Percentiles rank a stretch among this genome's conserved stretches.
phyloP scores from a whole-genome alignment of 768 basidiomycete genomes.

The Daedalea quercina region DNA sequence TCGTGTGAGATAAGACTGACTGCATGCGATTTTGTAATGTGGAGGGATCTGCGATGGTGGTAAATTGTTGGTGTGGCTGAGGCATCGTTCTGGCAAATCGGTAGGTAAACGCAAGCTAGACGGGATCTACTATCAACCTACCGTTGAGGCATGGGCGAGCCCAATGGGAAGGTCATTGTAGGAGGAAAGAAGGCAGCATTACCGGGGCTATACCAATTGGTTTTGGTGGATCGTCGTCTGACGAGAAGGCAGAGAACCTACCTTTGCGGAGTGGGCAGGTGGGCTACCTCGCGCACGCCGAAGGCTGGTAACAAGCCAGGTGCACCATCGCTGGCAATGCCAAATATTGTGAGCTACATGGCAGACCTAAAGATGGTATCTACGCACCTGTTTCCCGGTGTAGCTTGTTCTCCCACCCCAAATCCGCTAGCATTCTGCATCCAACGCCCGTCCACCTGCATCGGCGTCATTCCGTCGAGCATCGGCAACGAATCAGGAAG shows the following conservation, averaged over 20 bases:
- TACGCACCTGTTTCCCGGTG: slow-evolving; percentile 1
- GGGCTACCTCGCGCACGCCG: slow-evolving; percentile 11
- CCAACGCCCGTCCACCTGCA: not conserved
- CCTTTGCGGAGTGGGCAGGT: slow-evolving; percentile 30
- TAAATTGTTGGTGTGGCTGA: not conserved
- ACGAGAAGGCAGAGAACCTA: slow-evolving; percentile 11
- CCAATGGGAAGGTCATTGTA: not conserved
- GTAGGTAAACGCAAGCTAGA: not conserved
- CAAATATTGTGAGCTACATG: not conserved
- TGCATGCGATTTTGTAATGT: not conserved
- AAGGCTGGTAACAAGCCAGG: slow-evolving; percentile 7
- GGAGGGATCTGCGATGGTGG: not conserved
- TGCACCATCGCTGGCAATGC: not conserved
- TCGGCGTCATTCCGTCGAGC: not conserved
- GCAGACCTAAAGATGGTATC: not conserved
- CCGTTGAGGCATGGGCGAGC: not conserved
- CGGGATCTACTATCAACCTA: not conserved
- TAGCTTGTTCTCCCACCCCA: not conserved
- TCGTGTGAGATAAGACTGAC: not conserved
- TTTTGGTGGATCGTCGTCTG: not conserved
- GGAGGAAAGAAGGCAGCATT: not conserved
- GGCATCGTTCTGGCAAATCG: not conserved
- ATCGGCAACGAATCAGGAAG: not conserved
- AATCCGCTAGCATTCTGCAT: not conserved
- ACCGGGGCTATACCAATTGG: not conserved